These are phyloP conservation scores for Arachis stenosperma DNA, from an alignment of 306 rosid genomes.

Conservation along the genomic window DNA sequence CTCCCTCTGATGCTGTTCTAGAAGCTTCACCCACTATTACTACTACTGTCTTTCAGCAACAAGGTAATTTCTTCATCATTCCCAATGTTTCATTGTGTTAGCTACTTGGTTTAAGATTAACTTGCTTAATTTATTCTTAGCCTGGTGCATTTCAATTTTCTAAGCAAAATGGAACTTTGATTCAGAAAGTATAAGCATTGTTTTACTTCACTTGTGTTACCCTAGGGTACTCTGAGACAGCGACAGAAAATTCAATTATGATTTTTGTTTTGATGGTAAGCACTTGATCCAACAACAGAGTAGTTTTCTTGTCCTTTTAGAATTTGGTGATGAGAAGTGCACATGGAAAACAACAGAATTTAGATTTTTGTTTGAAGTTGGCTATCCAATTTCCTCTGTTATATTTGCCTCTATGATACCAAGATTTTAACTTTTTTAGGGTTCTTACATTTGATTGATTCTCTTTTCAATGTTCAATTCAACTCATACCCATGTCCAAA, in stretches of 20 bases:
- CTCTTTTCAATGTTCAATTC: neutral
- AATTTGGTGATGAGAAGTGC: neutral
- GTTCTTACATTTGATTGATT: conserved; percentile 1
- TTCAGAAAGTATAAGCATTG: no score
- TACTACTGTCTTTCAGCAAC: conserved; percentile 36
- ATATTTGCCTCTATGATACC: neutral
- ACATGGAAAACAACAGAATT: neutral
- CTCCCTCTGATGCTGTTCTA: conserved; percentile 65
- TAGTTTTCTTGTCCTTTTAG: neutral
- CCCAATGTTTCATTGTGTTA: neutral
- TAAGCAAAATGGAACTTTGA: no score
- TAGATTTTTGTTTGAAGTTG: conserved; percentile 18
- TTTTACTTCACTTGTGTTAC: no score
- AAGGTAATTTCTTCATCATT: conserved; percentile 43
- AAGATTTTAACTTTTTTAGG: neutral
- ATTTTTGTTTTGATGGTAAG: no score
- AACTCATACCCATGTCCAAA: neutral
- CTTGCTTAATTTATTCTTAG: neutral
- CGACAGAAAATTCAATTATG: no score
- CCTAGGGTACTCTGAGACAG: no score
- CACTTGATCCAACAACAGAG: neutral
- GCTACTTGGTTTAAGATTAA: neutral
- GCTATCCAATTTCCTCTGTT: no score
- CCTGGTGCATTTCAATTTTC: neutral
- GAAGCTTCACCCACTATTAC: conserved; percentile 39